phyloP scores from a whole-genome alignment of 805 yeast species.

The Kodamaea jinghongensis region DNA sequence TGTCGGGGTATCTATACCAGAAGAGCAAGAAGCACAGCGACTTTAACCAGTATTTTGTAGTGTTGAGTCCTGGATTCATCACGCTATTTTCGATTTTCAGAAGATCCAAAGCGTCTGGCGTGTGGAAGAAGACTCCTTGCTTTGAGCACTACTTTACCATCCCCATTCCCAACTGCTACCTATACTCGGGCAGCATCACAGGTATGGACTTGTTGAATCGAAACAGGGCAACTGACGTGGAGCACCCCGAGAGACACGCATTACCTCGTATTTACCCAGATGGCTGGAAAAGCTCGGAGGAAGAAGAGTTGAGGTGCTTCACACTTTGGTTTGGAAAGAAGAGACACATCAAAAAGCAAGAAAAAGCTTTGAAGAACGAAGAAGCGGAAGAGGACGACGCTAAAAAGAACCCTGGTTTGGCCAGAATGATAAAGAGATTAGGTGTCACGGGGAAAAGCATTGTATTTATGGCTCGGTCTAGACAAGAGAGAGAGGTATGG shows the following conservation, averaged over 20 bases:
- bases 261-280: slow-evolving; percentile 74
- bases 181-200: slow-evolving; percentile 69
- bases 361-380: not conserved
- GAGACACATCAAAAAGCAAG: slow-evolving; percentile 35
- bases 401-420: slow-evolving; percentile 39
- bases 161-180: slow-evolving; percentile 65
- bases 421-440: slow-evolving; percentile 48
- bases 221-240: slow-evolving; percentile 44
- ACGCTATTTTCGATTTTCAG: slow-evolving; percentile 52
- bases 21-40: slow-evolving; percentile 68
- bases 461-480: slow-evolving; percentile 76
- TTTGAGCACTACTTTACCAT: slow-evolving; percentile 56
- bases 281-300: slow-evolving; percentile 83
- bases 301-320: slow-evolving; percentile 71
- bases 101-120: slow-evolving; percentile 46
- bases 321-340: slow-evolving; percentile 81
- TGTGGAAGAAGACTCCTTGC: slow-evolving; percentile 45
- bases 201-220: slow-evolving; percentile 52
- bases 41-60: slow-evolving; percentile 59
- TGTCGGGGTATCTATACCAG: slow-evolving; percentile 65
- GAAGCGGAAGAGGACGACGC: not conserved
- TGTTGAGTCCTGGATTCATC: slow-evolving; percentile 69
- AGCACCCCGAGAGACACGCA: slow-evolving; percentile 52
- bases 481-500: slow-evolving; percentile 86
- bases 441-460: slow-evolving; percentile 68